Conservation (phyloP, 192 early-diverging fungal genomes). For the Dimargaris verticillata region DNA sequence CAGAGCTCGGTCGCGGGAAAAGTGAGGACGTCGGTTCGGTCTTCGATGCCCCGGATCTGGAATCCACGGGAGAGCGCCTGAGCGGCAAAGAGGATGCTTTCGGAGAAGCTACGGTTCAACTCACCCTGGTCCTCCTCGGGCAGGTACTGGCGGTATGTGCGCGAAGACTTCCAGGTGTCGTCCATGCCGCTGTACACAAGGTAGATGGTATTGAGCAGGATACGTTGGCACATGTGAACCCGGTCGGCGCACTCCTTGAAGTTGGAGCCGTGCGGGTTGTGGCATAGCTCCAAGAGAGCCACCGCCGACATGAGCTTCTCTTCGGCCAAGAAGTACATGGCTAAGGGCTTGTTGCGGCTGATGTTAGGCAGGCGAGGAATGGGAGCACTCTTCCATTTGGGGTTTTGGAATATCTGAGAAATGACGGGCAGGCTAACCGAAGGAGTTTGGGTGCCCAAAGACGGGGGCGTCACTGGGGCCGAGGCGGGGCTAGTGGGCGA, state of each 20-base stretch:
- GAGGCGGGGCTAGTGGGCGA: too few relatives aligned
- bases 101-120: slow-evolving; percentile 45
- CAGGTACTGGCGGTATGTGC: slow-evolving; percentile 36
- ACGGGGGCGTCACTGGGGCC: too few relatives aligned
- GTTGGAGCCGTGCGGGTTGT: slow-evolving; percentile 16
- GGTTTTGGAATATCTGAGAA: slow-evolving; percentile 6
- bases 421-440: slow-evolving; percentile 2
- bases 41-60: slow-evolving; percentile 50
- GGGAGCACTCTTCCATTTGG: slow-evolving; percentile 2
- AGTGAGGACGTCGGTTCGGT: slow-evolving; percentile 30
- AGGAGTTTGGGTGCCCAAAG: too few relatives aligned
- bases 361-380: slow-evolving; percentile 2
- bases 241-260: slow-evolving; percentile 32
- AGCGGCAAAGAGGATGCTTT: slow-evolving; percentile 53
- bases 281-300: slow-evolving; percentile 14
- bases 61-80: slow-evolving; percentile 46
- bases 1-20: slow-evolving; percentile 34
- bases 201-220: slow-evolving; percentile 35
- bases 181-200: slow-evolving; percentile 30
- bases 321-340: slow-evolving; percentile 17
- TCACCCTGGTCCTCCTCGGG: slow-evolving; percentile 52
- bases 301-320: slow-evolving; percentile 17
- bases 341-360: slow-evolving; percentile 3
- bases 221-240: slow-evolving; percentile 39
- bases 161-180: slow-evolving; percentile 22